Conservation (phyloP, 208 protist genomes). For the Vickermania spadyakhi region DNA sequence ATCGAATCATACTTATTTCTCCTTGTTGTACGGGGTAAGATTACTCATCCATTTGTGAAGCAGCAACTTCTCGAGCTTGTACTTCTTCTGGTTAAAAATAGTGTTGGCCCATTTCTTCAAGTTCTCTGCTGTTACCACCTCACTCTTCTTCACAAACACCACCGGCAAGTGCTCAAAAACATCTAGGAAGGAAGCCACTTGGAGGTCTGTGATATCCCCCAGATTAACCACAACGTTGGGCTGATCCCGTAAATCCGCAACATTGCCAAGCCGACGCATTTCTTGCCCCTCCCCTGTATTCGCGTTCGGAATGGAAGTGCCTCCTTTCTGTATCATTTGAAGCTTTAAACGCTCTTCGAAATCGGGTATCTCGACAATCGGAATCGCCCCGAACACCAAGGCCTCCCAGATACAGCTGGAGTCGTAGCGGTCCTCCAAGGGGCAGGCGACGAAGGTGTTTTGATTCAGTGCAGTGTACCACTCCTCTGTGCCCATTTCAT, state of each 20-base stretch:
- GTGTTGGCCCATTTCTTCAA: background rate
- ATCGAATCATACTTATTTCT: too few relatives aligned
- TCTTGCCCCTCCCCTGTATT: too few relatives aligned
- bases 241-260: too few relatives aligned
- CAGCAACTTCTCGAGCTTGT: background rate
- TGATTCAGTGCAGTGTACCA: background rate
- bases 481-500: background rate
- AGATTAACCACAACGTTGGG: too few relatives aligned
- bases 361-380: background rate
- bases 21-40: too few relatives aligned
- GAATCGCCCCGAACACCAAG: background rate
- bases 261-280: too few relatives aligned
- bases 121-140: background rate
- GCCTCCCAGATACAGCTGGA: slow-evolving; percentile 1
- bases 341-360: background rate
- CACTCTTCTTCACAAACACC: background rate
- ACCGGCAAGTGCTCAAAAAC: background rate
- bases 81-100: background rate
- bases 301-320: too few relatives aligned
- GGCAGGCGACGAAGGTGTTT: background rate
- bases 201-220: too few relatives aligned
- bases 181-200: background rate
- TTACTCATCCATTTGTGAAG: background rate
- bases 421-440: background rate
- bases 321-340: too few relatives aligned